Conservation (phyloP, 129 eudicot species). For the Mikania micrantha region DNA sequence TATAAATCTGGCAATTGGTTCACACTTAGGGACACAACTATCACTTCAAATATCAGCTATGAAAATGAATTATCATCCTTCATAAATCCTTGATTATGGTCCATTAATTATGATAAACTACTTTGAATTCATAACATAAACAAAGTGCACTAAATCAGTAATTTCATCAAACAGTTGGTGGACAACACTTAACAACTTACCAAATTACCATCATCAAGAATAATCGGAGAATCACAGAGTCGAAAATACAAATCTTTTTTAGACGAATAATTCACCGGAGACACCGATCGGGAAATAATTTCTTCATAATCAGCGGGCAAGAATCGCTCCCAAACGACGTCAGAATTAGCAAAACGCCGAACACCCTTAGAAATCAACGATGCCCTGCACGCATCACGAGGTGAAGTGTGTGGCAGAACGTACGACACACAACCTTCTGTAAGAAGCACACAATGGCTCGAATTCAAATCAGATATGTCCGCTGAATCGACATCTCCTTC, state of each 20-base stretch:
- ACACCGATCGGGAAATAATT: conserved; percentile 24
- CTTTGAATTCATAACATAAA: background rate
- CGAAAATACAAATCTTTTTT: conserved; percentile 36
- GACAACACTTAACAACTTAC: background rate
- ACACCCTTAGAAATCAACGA: conserved; percentile 30
- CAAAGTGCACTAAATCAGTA: background rate
- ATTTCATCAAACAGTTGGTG: conserved; percentile 1
- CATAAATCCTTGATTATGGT: background rate
- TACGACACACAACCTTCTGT: conserved; percentile 48
- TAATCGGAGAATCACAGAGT: conserved; percentile 34
- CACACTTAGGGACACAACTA: background rate
- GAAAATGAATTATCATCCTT: too few relatives aligned
- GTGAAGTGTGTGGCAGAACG: conserved; percentile 42
- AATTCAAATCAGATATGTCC: background rate
- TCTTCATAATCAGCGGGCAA: conserved; percentile 41
- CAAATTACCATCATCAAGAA: conserved; percentile 35
- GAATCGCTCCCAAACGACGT: conserved; percentile 54
- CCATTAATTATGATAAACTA: too few relatives aligned
- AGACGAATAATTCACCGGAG: conserved; percentile 13
- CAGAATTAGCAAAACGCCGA: conserved; percentile 45
- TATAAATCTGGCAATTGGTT: background rate
- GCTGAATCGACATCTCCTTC: background rate
- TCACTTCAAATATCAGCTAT: background rate
- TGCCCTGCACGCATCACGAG: conserved; percentile 49
- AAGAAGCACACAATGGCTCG: conserved; percentile 1